Base-by-base conservation (phyloP, 116 monocot species). In the Cymodocea nodosa region DNA sequence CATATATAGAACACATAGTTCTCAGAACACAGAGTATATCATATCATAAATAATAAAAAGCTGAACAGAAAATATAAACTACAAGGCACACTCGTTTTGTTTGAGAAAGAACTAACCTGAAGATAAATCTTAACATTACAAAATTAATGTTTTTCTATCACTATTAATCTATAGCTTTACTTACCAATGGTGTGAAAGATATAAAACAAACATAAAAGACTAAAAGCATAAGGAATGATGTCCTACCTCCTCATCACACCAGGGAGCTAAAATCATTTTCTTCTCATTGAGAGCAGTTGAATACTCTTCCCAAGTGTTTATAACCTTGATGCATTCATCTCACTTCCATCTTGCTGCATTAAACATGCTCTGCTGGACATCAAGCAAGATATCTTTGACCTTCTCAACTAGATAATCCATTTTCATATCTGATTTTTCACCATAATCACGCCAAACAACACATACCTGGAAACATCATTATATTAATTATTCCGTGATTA, bases 191-290 rank as follows among this genome's bases (percentile, higher is more conserved):
- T n/a, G n/a, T n/a, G n/a, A n/a, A n/a, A n/a, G n/a, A n/a, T n/a
- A n/a, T n/a, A n/a, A n/a, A 44, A 44, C 1, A 44, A 44, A 44
- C 44, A 44, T 44, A 23, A 59, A 19, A 59, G 24, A 59, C 6
- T 24, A 11, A 30, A 59, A 59, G 25, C 15, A 59, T 14, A 59
- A 59, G 59, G 22, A 7, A 6, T 25, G 25, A 59, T 59, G 25
- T 30, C 25, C 7, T 80, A 90, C 95, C 97, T 98, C 92, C 77
- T 98, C 97, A 79, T 98, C 89, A 57, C 97, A 98, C 97, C 97
- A 98, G 15, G 97, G 92, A 62, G 92, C 97, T 48, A 98, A 63
- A 20, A 98, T 92, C 86, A 91, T 57, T 51, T 92, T 86, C 55
- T 89, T 92, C 16, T 98, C 77, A 64, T 75, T 80, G 23, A 98